Percentiles rank a stretch among this genome's conserved stretches.
phyloP scores from a whole-genome alignment of 208 protist species.

The Acanthamoeba polyphaga region DNA sequence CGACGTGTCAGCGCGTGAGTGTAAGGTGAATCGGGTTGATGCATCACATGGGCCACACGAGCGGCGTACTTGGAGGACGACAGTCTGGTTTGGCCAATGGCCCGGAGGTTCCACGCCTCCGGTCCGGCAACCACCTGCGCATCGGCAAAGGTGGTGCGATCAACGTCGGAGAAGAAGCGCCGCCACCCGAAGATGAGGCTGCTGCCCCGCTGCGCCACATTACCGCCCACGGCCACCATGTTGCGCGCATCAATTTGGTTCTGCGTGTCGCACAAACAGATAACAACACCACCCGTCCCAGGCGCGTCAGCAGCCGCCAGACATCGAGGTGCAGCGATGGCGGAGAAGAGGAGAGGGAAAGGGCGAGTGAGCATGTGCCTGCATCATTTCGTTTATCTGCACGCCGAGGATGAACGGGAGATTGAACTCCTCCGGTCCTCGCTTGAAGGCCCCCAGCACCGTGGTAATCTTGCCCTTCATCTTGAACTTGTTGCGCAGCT shows the following conservation, averaged over 20 bases:
- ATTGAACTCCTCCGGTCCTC: constrained; percentile 8
- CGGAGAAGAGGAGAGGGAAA: not conserved
- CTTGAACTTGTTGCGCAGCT: constrained; percentile 59
- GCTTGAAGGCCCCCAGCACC: constrained; percentile 32
- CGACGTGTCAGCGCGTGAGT: not conserved
- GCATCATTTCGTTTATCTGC: constrained; percentile 58
- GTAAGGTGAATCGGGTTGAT: not conserved
- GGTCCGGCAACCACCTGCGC: constrained; percentile 47
- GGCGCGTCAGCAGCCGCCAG: not conserved
- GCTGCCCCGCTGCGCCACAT: constrained; percentile 26
- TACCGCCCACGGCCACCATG: not conserved
- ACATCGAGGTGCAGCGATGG: not conserved
- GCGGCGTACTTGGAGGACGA: constrained; percentile 39
- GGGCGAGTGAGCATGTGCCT: not conserved
- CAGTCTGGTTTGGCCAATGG: constrained; percentile 7
- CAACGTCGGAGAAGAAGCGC: constrained; percentile 9
- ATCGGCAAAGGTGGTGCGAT: constrained; percentile 29
- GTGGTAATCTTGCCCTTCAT: constrained; percentile 39
- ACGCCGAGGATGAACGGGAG: constrained; percentile 53
- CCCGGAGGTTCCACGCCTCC: constrained; percentile 39
- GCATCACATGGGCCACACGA: not conserved
- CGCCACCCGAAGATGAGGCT: constrained; percentile 26
- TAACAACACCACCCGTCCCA: not conserved
- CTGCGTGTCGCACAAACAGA: not conserved
- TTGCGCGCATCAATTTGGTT: constrained; percentile 6